phyloP scores from a whole-genome alignment of 2,329 filamentous ascomycete species.

The Colletotrichum euphorbiae region DNA sequence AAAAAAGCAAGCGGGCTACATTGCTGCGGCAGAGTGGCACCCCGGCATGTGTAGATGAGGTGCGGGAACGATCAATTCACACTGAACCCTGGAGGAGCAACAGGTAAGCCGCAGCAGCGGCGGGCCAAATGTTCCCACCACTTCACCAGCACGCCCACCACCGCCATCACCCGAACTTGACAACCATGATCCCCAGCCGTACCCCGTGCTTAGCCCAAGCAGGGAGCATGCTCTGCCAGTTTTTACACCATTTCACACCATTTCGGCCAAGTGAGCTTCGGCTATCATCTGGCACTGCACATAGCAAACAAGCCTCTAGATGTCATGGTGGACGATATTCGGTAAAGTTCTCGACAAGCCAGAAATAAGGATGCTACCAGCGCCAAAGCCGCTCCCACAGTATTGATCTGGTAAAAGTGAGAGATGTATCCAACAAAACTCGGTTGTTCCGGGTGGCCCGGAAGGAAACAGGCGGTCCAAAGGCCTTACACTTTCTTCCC shows the following conservation, averaged over 20 bases:
- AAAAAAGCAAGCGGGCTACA: constrained; percentile 32
- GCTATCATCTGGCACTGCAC: too few relatives aligned
- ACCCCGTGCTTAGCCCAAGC: not conserved
- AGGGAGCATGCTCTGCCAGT: not conserved
- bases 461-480: not conserved
- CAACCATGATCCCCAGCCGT: constrained; percentile 30
- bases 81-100: constrained; percentile 17
- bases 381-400: too few relatives aligned
- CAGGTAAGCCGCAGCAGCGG: not conserved
- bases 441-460: not conserved
- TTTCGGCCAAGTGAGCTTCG: too few relatives aligned
- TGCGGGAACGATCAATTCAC: constrained; percentile 34
- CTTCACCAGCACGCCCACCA: constrained; percentile 21
- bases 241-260: not conserved
- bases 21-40: constrained; percentile 31
- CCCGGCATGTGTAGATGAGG: constrained; percentile 35
- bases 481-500: not conserved
- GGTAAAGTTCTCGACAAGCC: too few relatives aligned
- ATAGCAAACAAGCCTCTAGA: too few relatives aligned
- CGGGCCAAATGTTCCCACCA: constrained; percentile 15
- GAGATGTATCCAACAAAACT: too few relatives aligned
- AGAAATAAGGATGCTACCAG: too few relatives aligned
- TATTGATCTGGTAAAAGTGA: too few relatives aligned
- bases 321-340: too few relatives aligned
- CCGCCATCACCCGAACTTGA: constrained; percentile 30